phyloP scores from a whole-genome alignment of 257 asterid genomes.

The Scutellaria barbata region DNA sequence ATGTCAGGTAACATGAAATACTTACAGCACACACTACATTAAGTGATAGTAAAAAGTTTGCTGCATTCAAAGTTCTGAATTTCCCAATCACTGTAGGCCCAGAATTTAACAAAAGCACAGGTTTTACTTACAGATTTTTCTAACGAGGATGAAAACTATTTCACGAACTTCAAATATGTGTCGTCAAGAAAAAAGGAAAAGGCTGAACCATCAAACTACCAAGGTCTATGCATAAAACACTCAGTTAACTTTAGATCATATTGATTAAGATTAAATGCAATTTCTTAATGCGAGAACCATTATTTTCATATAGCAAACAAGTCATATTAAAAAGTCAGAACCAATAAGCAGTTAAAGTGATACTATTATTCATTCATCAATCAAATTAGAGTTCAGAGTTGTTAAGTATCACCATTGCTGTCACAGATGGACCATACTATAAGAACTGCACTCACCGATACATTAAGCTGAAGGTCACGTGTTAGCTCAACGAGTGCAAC shows the following conservation, averaged over 20 bases:
- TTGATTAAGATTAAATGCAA: slow-evolving; percentile 16
- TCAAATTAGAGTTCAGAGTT: slow-evolving; percentile 12
- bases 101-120: neutral
- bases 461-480: slow-evolving; percentile 57
- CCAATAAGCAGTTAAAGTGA: slow-evolving; percentile 16
- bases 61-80: neutral
- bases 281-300: neutral
- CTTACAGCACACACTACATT: slow-evolving; percentile 2
- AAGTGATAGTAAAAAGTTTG: slow-evolving; percentile 15
- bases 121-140: neutral
- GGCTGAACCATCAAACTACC: slow-evolving; percentile 2
- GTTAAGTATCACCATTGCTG: slow-evolving; percentile 22
- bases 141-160: too few relatives aligned
- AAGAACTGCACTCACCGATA: slow-evolving; percentile 56
- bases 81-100: slow-evolving; percentile 6
- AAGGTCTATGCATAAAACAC: slow-evolving; percentile 14
- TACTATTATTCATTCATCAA: slow-evolving; percentile 16
- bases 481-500: slow-evolving; percentile 70
- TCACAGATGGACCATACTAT: slow-evolving; percentile 7
- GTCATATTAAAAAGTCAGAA: neutral
- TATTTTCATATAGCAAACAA: neutral
- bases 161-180: too few relatives aligned
- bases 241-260: slow-evolving; percentile 20
- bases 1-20: slow-evolving; percentile 27
- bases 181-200: neutral